A percentile compares a stretch with the other conserved stretches of the same genome.
Evolutionary conservation across 2,329 filamentous ascomycete species (phyloP).

Genomic region (Talaromyces pinophilus): DNA sequence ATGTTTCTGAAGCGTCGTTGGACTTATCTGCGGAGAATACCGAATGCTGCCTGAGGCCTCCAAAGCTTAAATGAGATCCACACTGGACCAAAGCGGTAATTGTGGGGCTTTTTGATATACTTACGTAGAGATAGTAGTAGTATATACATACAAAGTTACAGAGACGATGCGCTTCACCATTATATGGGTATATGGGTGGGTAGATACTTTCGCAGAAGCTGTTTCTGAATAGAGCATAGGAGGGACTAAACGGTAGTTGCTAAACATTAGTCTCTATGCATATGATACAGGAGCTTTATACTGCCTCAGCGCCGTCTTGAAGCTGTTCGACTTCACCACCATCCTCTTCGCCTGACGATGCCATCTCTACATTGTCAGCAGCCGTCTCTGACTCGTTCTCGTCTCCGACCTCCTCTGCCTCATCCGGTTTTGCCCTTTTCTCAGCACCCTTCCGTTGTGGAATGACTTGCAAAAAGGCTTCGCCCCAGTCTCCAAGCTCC

Average conservation of each 20-base stretch:
- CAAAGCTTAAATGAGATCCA: neutral
- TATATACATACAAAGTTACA: neutral
- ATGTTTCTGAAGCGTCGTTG: constrained; percentile 34
- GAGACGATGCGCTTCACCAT: neutral
- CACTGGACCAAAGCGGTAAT: neutral
- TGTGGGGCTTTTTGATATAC: neutral
- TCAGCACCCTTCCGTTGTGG: constrained; percentile 83
- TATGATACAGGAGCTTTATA: neutral
- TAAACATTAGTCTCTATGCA: neutral
- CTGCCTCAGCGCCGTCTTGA: neutral
- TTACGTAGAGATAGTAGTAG: too few relatives aligned
- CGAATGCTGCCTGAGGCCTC: neutral
- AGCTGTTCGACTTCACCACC: neutral
- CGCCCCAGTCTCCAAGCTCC: constrained; percentile 85
- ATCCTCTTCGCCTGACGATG: neutral
- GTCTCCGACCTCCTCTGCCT: neutral
- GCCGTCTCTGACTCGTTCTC: constrained; percentile 5
- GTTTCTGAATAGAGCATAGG: neutral
- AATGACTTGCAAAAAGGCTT: constrained; percentile 84
- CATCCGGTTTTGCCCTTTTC: constrained; percentile 39
- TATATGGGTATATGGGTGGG: neutral
- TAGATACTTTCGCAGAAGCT: neutral
- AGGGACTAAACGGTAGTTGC: neutral
- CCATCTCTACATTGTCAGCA: neutral
- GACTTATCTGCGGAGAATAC: neutral